Evolutionary conservation across 306 rosid genomes (phyloP).

Genomic region (Quercus aquifolioides): DNA sequence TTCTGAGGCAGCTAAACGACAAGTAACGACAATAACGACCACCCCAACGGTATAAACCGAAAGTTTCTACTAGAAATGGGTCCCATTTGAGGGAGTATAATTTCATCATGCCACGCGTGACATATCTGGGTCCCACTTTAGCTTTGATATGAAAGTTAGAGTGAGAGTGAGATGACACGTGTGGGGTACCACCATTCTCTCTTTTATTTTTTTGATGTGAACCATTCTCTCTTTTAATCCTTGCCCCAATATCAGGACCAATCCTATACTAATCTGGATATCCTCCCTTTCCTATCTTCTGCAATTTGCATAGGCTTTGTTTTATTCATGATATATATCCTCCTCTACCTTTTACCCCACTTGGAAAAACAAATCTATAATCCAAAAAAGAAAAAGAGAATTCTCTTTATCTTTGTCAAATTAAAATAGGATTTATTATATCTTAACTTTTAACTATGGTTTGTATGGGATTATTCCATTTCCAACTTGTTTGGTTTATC

Average conservation of each 20-base stretch:
- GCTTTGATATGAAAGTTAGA: no score
- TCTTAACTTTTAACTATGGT: no score
- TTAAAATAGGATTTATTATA: not conserved
- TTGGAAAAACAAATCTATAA: not conserved
- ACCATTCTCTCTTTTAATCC: not conserved
- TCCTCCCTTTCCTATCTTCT: not conserved
- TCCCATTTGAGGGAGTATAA: not conserved
- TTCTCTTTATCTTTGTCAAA: not conserved
- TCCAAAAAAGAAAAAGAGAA: not conserved
- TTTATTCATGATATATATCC: not conserved
- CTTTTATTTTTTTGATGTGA: not conserved
- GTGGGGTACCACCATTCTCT: not conserved
- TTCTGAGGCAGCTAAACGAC: slow-evolving; percentile 7
- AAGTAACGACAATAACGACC: slow-evolving; percentile 34
- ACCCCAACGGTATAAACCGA: slow-evolving; percentile 13
- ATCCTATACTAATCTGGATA: not conserved
- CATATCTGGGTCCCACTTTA: not conserved
- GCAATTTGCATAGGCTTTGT: not conserved
- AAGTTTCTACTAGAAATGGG: slow-evolving; percentile 40
- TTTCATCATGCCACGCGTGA: not conserved
- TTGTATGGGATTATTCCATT: no score
- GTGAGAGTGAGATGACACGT: not conserved
- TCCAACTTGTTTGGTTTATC: no score
- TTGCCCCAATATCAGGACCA: not conserved
- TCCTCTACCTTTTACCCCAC: not conserved